A percentile compares a stretch with the other conserved stretches of the same genome.
These are phyloP conservation scores for Neurospora sp. DNA, from an alignment of 495 filamentous ascomycete species.

Conservation along the genomic window DNA sequence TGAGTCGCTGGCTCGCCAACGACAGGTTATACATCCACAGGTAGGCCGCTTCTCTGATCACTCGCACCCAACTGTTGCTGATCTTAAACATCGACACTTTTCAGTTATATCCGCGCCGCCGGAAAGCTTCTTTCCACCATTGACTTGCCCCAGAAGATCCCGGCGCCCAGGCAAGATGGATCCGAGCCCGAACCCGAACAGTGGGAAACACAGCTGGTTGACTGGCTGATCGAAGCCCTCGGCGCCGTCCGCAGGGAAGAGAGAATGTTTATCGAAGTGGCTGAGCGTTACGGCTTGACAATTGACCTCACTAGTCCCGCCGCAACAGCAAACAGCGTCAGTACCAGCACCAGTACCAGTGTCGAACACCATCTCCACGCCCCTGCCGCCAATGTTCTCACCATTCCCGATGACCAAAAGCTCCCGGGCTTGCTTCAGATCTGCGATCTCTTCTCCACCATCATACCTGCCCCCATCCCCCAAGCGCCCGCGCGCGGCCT, in stretches of 20 bases:
- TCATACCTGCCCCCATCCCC: conserved; percentile 7
- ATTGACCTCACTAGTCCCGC: conserved; percentile 25
- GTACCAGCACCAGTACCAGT: conserved; percentile 13
- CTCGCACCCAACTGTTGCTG: neutral
- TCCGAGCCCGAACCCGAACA: conserved; percentile 12
- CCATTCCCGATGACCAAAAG: conserved; percentile 8
- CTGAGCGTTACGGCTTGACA: conserved; percentile 49
- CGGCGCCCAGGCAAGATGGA: conserved; percentile 16
- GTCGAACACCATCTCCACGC: conserved; percentile 5
- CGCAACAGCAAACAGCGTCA: conserved; percentile 8
- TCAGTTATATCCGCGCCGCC: conserved; percentile 46
- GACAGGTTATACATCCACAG: conserved; percentile 67
- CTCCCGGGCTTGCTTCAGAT: conserved; percentile 24
- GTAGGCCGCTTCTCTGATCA: conserved; percentile 23
- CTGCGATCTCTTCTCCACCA: conserved; percentile 24
- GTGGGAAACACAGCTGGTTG: conserved; percentile 35
- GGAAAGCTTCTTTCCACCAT: conserved; percentile 56
- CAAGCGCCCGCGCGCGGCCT: neutral
- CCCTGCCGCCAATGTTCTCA: neutral
- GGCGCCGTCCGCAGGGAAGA: conserved; percentile 59
- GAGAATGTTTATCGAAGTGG: conserved; percentile 55
- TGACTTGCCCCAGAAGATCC: conserved; percentile 38
- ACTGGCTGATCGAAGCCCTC: conserved; percentile 52
- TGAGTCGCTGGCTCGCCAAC: conserved; percentile 64
- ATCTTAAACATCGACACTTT: neutral